Conservation (phyloP, 2,329 filamentous ascomycete genomes). For the Pseudogymnoascus sp. region DNA sequence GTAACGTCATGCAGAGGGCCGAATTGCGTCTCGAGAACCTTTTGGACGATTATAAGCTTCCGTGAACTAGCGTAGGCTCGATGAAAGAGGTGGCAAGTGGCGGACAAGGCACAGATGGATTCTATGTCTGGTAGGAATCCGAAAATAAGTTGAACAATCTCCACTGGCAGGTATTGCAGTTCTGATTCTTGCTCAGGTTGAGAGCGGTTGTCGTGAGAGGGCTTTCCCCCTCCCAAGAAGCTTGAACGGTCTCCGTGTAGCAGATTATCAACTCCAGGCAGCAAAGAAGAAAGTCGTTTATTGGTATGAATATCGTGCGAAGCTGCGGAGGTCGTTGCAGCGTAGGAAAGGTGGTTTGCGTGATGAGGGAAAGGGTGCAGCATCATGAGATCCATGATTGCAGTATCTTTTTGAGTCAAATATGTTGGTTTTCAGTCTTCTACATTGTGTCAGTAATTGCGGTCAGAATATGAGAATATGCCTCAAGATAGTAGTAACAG, state of each 20-base stretch:
- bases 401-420: background rate
- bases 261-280: background rate
- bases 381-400: slow-evolving; percentile 8
- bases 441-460: background rate
- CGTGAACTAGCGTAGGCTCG: background rate
- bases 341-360: background rate
- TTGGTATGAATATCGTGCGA: slow-evolving; percentile 10
- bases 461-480: background rate
- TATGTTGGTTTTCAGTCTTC: slow-evolving; percentile 8
- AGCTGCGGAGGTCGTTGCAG: background rate
- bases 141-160: slow-evolving; percentile 10
- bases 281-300: background rate
- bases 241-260: slow-evolving; percentile 3
- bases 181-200: background rate
- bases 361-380: background rate
- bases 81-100: slow-evolving; percentile 1
- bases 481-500: background rate
- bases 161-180: slow-evolving; percentile 10
- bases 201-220: background rate
- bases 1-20: slow-evolving; percentile 9
- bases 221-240: background rate
- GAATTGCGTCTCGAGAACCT: slow-evolving; percentile 9
- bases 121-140: background rate
- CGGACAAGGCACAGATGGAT: background rate
- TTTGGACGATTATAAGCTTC: slow-evolving; percentile 10